Base-by-base conservation (phyloP, 2,329 filamentous ascomycete species). In the Curvularia lunata region DNA sequence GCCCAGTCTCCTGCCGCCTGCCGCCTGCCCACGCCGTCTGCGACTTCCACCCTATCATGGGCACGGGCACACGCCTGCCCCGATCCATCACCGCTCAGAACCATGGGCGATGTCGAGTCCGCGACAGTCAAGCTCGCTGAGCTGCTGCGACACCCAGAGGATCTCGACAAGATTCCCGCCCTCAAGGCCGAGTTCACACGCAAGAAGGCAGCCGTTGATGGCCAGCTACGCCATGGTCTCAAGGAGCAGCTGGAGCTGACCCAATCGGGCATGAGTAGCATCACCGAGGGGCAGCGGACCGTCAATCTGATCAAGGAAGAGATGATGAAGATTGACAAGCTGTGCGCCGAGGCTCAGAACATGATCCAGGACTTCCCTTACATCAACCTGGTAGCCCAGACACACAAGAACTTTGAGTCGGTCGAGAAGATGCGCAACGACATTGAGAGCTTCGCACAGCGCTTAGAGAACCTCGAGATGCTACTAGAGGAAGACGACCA, bases 341-440 rank as follows among this genome's bases (percentile, higher is more conserved):
- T 99, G 64, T 99, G 95, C 81, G 92, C 93, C 63, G 96, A 99
- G 79, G 93, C 93, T 53, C 94, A 98, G 81, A 92, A 91, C 75
- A 97, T 97, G 87, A 97, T 99, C 72, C 88, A 91, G 72, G 95
- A 99, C 81, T 98, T 99, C 78, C 89, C 90, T 34, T 91, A 92
- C 73, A 95, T 96, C 82, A 95, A 96, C 76, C 82, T 91, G 60
- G 91, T 96, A 53, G 94, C 94, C 54, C 91, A 97, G 78, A 95
- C 96, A 65, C 95, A 99, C 79, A 87, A 94, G 63, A 97, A 99
- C 80, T 99, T 99, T 75, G 91, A 91, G 70, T 91, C 92, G 45
- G 93, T 97, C 59, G 89, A 97, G 81, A 87, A 89, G 69, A 97
- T 99, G 92, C 92, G 94, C 75, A 87, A 85, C 67, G 93, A 96